A percentile compares a stretch with the other conserved stretches of the same genome.
Conservation (phyloP, 495 filamentous ascomycete species). For the Penicillium nucicola region DNA sequence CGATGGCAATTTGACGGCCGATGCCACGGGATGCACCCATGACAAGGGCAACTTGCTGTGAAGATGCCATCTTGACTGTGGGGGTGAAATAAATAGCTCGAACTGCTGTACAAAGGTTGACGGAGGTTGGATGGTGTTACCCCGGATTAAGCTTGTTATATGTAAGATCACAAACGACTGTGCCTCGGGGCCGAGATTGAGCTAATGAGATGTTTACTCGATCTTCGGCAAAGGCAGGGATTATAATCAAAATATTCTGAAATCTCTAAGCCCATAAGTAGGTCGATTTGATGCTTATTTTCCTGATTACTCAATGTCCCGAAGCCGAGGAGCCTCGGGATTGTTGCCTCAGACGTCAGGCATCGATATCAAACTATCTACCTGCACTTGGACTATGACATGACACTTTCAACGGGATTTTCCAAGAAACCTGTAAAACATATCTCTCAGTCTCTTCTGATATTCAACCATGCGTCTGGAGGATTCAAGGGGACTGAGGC, state of each 20-base stretch:
- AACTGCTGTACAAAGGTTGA: background rate
- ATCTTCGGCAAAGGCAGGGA: background rate
- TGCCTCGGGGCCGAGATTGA: background rate
- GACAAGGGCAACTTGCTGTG: constrained; percentile 58
- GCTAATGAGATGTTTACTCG: background rate
- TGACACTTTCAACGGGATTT: no score
- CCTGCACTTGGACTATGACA: no score
- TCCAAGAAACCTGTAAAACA: no score
- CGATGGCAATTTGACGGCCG: constrained; percentile 74
- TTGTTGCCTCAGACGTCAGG: background rate
- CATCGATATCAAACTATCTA: no score
- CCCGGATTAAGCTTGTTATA: background rate
- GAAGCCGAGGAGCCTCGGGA: background rate
- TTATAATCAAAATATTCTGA: constrained; percentile 1
- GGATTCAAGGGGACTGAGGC: no score
- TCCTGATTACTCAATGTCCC: constrained; percentile 12
- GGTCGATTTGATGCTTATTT: background rate
- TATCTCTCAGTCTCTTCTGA: no score
- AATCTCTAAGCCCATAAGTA: background rate
- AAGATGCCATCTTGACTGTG: constrained; percentile 16
- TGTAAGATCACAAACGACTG: background rate
- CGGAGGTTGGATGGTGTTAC: background rate
- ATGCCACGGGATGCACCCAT: constrained; percentile 77
- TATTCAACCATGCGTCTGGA: no score
- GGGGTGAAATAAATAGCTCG: background rate